A percentile compares a stretch with the other conserved stretches of the same genome.
Evolutionary conservation across 1,139 yeast species (phyloP).

Genomic region (Scheffersomyces cryptocercus): DNA sequence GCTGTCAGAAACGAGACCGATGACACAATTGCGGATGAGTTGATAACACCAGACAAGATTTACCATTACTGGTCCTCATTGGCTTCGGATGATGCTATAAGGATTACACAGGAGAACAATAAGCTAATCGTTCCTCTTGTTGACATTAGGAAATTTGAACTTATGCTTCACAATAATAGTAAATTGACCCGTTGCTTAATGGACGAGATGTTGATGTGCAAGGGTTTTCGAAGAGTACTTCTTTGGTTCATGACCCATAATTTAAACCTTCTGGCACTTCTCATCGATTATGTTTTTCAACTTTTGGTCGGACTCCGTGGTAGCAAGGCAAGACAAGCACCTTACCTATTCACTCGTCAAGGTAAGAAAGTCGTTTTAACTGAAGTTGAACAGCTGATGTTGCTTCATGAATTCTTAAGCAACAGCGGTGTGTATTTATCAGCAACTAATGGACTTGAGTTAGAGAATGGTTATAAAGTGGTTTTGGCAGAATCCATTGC

Average conservation of each 20-base stretch:
- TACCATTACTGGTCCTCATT: constrained; percentile 44
- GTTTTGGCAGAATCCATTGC: constrained; percentile 44
- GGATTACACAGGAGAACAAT: constrained; percentile 26
- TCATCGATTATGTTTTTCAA: constrained; percentile 61
- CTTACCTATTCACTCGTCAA: constrained; percentile 52
- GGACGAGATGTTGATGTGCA: constrained; percentile 70
- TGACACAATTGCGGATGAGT: constrained; percentile 13
- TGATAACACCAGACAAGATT: constrained; percentile 50
- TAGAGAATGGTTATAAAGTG: constrained; percentile 35
- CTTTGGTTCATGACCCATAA: constrained; percentile 69
- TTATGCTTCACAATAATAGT: constrained; percentile 35
- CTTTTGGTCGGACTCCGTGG: constrained; percentile 58
- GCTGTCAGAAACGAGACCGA: constrained; percentile 42
- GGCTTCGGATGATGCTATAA: constrained; percentile 29
- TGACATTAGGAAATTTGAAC: constrained; percentile 41
- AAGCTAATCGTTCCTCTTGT: constrained; percentile 40
- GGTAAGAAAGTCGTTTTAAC: constrained; percentile 51
- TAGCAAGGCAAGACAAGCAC: constrained; percentile 21
- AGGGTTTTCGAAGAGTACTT: constrained; percentile 59
- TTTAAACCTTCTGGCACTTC: constrained; percentile 51
- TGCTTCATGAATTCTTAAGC: constrained; percentile 67
- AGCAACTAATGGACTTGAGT: constrained; percentile 32
- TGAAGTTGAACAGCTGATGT: constrained; percentile 61
- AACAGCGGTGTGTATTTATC: constrained; percentile 54
- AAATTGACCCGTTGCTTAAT: constrained; percentile 53